Evolutionary conservation across 2,329 filamentous ascomycete species (phyloP), one percentile per base, ranked within the genome.

Genomic region (Sarocladiaceae sp.): DNA sequence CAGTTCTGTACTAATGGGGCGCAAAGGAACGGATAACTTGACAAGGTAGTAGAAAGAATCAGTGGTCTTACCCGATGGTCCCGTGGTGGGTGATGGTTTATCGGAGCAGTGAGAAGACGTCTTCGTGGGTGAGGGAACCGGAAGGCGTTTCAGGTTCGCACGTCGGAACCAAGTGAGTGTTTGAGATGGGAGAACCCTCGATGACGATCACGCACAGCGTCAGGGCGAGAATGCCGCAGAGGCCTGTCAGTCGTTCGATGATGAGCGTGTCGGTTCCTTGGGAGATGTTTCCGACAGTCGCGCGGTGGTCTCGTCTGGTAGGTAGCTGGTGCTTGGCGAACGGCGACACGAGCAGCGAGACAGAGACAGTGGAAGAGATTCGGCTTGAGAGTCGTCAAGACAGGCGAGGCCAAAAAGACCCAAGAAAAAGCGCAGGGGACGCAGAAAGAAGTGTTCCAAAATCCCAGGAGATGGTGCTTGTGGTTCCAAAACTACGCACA

Each of bases 341-440:
- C n/a, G n/a, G n/a, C n/a, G n/a, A n/a, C n/a, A n/a, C n/a, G n/a
- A n/a, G n/a, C n/a, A n/a, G n/a, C n/a, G 24, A 41, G 21, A 27
- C 9, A 13, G 37, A 39, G 13, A 41, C 19, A 29, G 37, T n/a
- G n/a, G n/a, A n/a, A n/a, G n/a, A n/a, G 24, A 27, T 41, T 21
- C 29, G 37, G 37, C 37, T 41, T 41, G 37, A 15, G 15, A n/a
- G 24, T 41, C 37, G 18, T 41, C 37, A 29, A 41, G 37, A 39
- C 37, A 41, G 23, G 23, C 24, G 37, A 41, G 21, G 18, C 37
- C 37, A 39, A 39, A 15, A 41, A 41, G n/a, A n/a, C n/a, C n/a
- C n/a, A n/a, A 27, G 19, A 27, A 11, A 18, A 24, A 41, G 13
- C 7, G 18, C 6, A 11, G 9, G 29, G 20, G 15, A 11, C 7